These are phyloP conservation scores for Bisporella sp. DNA, from an alignment of 2,329 filamentous ascomycete genomes.

Conservation along the genomic window DNA sequence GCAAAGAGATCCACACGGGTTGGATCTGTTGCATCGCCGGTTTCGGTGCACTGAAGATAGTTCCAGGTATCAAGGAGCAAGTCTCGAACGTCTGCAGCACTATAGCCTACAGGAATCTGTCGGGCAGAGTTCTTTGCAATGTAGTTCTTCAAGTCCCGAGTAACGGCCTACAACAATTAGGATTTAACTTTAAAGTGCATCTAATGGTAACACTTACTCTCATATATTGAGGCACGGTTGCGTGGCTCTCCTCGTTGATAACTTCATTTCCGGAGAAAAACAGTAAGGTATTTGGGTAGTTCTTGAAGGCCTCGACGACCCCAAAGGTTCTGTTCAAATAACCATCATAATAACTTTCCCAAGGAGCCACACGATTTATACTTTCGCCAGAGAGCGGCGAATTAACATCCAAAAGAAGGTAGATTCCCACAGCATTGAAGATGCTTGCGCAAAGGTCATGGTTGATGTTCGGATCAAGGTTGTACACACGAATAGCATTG, in stretches of 20 bases:
- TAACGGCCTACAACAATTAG: conserved; percentile 51
- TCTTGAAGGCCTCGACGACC: conserved; percentile 59
- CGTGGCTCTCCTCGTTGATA: conserved; percentile 60
- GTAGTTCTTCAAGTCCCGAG: conserved; percentile 75
- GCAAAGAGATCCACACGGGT: conserved; percentile 70
- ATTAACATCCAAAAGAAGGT: conserved; percentile 64
- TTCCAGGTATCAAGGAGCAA: conserved; percentile 69
- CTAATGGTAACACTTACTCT: conserved; percentile 29
- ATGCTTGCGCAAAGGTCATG: conserved; percentile 61
- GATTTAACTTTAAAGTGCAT: not conserved
- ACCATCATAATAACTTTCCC: conserved; percentile 49
- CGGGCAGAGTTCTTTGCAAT: conserved; percentile 64
- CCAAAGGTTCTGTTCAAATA: conserved; percentile 63
- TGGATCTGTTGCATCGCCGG: conserved; percentile 46
- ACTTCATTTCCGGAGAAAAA: conserved; percentile 80
- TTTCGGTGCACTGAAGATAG: conserved; percentile 61
- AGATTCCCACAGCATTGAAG: conserved; percentile 62
- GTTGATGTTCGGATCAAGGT: conserved; percentile 58
- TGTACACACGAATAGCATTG: conserved; percentile 65
- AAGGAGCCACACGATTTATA: conserved; percentile 47
- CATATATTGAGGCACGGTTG: conserved; percentile 59
- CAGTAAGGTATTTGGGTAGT: conserved; percentile 59
- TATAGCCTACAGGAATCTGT: conserved; percentile 71
- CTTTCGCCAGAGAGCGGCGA: conserved; percentile 53
- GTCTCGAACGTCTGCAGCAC: conserved; percentile 69